Conservation (phyloP, 1,139 yeast species). For the Nakaseomyces bracarensis region DNA sequence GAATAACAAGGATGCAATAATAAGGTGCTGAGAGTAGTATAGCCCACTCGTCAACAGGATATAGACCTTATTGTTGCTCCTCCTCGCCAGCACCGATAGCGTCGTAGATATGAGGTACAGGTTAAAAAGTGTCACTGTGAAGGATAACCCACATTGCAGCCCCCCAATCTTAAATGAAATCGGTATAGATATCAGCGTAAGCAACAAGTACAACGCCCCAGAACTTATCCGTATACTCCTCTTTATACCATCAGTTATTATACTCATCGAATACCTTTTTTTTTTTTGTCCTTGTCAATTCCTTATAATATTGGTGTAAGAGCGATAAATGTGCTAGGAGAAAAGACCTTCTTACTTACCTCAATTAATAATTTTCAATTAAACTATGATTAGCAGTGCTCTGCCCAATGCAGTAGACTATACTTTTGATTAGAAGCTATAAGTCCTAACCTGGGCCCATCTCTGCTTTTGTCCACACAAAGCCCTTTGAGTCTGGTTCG, state of each 20-base stretch:
- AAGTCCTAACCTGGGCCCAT: too few species aligned
- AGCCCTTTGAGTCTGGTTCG: too few species aligned
- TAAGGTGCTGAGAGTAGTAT: conserved; percentile 73
- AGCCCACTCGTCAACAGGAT: conserved; percentile 36
- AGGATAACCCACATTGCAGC: conserved; percentile 77
- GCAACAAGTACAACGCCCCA: conserved; percentile 52
- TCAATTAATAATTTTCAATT: too few species aligned
- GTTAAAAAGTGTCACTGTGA: conserved; percentile 63
- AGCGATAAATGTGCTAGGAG: too few species aligned
- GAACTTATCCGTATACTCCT: conserved; percentile 33
- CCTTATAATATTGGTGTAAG: background rate
- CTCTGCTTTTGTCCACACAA: too few species aligned
- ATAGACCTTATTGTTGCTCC: conserved; percentile 43
- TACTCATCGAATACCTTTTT: background rate
- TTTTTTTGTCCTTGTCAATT: background rate
- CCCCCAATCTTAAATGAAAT: conserved; percentile 96
- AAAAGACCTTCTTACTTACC: too few species aligned
- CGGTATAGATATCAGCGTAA: conserved; percentile 78
- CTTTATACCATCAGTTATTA: conserved; percentile 16
- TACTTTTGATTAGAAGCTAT: too few species aligned
- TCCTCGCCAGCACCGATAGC: conserved; percentile 48
- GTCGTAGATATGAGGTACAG: conserved; percentile 69
- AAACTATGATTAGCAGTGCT: too few species aligned
- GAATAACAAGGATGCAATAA: conserved; percentile 66
- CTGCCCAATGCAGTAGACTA: too few species aligned